Conservation (phyloP, 1,284 basidiomycete genomes). For the Fomitopsis schrenkii region DNA sequence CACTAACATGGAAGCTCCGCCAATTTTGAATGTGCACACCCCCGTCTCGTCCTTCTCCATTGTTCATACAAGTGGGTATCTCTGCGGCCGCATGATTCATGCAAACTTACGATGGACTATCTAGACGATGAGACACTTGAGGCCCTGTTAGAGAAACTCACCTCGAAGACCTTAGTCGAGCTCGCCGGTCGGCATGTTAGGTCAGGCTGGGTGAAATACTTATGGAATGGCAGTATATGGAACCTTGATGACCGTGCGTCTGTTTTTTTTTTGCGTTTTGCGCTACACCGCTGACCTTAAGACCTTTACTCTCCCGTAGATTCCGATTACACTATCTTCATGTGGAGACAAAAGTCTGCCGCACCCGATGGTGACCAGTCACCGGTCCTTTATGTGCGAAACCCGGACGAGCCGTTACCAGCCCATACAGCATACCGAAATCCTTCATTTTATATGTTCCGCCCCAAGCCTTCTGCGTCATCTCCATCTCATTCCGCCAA, state of each 20-base stretch:
- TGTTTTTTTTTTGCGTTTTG: background rate
- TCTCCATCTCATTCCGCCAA: slow-evolving; percentile 24
- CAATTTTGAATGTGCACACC: slow-evolving; percentile 68
- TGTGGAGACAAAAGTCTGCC: slow-evolving; percentile 56
- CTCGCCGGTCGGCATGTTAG: slow-evolving; percentile 57
- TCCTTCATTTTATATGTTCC: slow-evolving; percentile 66
- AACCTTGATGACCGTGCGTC: slow-evolving; percentile 72
- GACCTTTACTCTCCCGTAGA: slow-evolving; percentile 61
- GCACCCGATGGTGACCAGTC: slow-evolving; percentile 26
- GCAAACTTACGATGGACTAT: slow-evolving; percentile 1
- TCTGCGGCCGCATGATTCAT: background rate
- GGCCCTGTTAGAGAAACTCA: slow-evolving; percentile 64
- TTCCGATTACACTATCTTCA: slow-evolving; percentile 76
- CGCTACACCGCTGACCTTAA: background rate
- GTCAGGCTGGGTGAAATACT: slow-evolving; percentile 78
- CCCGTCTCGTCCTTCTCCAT: slow-evolving; percentile 69
- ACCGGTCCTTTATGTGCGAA: slow-evolving; percentile 60
- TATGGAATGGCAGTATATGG: slow-evolving; percentile 70
- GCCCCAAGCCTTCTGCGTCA: slow-evolving; percentile 25
- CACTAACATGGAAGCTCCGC: slow-evolving; percentile 19
- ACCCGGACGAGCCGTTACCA: slow-evolving; percentile 59
- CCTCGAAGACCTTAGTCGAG: slow-evolving; percentile 52
- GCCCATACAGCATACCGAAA: slow-evolving; percentile 60
- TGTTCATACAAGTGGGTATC: slow-evolving; percentile 55
- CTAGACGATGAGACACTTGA: slow-evolving; percentile 66